Evolutionary conservation across 2,329 filamentous ascomycete genomes (phyloP), one percentile per base, ranked within the genome.

Genomic region (Venturia aucupariae): DNA sequence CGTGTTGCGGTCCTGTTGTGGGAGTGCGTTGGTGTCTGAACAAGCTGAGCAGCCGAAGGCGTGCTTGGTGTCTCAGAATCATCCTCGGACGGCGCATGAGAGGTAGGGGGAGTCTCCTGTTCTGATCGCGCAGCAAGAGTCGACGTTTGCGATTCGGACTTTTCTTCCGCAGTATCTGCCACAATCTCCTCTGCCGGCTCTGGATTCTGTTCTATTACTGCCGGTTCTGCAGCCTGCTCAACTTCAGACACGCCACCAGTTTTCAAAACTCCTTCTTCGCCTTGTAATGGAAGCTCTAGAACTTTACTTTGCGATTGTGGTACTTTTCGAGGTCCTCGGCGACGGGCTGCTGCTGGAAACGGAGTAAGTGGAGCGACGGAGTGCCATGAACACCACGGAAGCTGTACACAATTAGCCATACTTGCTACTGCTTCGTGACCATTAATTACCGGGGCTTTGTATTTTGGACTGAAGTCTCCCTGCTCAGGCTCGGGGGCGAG

Each of bases 361-460:
- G 79, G 51, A 57, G 30, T 27, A 10, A n/a, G 13, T 7, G 51
- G 27, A 22, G 15, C 51, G 19, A 19, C 17, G 17, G 27, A 35
- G 11, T 57, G 27, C 51, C 51, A 57, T 15, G 84, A 87, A 41
- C 84, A 78, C 84, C 84, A 87, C 13, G 85, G 85, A 24, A 87
- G 74, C 79, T 82, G 67, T 7, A 30, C 30, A 27, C 2, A 30
- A 22, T 64, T 35, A 61, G 54, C 38, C 15, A 10, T 27, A 24
- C 13, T 48, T 41, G 42, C 6, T 35, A 8, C 32, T 32, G 27
- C 22, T 38, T 17, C 41, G 30, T 35, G 11, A 17, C 3, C 11
- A 62, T 38, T 7, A 19, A n/a, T 38, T 48, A 62, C 60, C 24
- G 41, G n/a, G 27, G 60, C 42, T 5, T 6, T 17, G 19, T 30